These are phyloP conservation scores for Diddensiella caesifluorescens DNA, from an alignment of 805 yeast species.

Conservation along the genomic window DNA sequence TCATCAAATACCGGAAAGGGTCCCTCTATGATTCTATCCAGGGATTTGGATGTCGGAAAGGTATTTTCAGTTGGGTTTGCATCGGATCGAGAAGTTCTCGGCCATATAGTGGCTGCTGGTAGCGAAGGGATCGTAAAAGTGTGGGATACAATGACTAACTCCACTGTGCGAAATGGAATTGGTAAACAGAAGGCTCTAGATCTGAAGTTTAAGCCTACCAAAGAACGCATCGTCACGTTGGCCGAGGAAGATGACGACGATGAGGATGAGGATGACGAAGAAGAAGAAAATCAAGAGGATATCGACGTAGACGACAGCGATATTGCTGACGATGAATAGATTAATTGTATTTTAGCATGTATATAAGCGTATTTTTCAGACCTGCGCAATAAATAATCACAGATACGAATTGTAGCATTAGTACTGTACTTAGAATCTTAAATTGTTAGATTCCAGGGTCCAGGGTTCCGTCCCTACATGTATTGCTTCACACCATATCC, in stretches of 20 bases:
- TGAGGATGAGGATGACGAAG: constrained; percentile 16
- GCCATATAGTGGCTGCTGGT: constrained; percentile 83
- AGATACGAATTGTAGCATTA: too few relatives aligned
- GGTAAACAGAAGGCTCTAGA: constrained; percentile 31
- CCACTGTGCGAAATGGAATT: constrained; percentile 67
- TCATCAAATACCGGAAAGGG: constrained; percentile 40
- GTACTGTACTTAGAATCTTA: too few relatives aligned
- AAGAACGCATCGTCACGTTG: constrained; percentile 11
- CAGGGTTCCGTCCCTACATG: too few relatives aligned
- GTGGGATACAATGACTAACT: constrained; percentile 88
- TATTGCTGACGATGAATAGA: too few relatives aligned
- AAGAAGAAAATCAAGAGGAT: constrained; percentile 26
- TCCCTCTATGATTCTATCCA: constrained; percentile 84
- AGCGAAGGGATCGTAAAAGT: constrained; percentile 75
- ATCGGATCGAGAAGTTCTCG: constrained; percentile 79
- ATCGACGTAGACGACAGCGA: constrained; percentile 25
- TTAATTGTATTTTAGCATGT: too few relatives aligned
- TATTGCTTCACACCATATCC: too few relatives aligned
- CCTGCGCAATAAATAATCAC: too few relatives aligned
- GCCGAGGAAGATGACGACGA: constrained; percentile 11
- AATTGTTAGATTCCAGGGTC: too few relatives aligned
- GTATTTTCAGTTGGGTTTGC: constrained; percentile 81
- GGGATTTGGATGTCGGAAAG: constrained; percentile 93
- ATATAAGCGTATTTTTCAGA: too few relatives aligned
- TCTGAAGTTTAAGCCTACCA: constrained; percentile 4